A percentile compares a stretch with the other conserved stretches of the same genome.
Conservation (phyloP, 331 rosid species). For the Malus hybrid region DNA sequence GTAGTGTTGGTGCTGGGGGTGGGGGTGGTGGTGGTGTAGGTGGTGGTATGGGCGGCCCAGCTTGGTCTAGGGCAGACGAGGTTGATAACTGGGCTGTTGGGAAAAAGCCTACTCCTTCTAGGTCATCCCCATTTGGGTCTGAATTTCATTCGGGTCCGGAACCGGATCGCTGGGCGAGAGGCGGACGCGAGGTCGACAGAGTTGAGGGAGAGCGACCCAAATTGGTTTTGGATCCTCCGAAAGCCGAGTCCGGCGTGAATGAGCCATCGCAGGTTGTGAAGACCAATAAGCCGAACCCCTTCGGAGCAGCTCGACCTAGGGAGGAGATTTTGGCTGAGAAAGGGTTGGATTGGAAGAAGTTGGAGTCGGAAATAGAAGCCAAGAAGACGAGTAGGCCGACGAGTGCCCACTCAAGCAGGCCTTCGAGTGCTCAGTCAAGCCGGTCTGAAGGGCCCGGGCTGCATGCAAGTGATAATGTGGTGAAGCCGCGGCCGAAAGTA, state of each 20-base stretch:
- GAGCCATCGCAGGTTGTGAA: slow-evolving; percentile 29
- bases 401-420: slow-evolving; percentile 84
- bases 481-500: slow-evolving; percentile 59
- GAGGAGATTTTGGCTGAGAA: slow-evolving; percentile 90
- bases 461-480: slow-evolving; percentile 46
- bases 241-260: slow-evolving; percentile 29
- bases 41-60: background rate
- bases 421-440: slow-evolving; percentile 87
- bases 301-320: slow-evolving; percentile 88
- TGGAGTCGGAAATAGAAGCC: slow-evolving; percentile 72
- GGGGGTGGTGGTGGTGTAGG: slow-evolving; percentile 6
- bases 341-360: slow-evolving; percentile 92
- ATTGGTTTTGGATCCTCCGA: slow-evolving; percentile 70
- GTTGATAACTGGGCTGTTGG: slow-evolving; percentile 70
- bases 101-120: slow-evolving; percentile 50
- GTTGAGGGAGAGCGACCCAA: slow-evolving; percentile 67
- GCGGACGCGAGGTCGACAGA: slow-evolving; percentile 35
- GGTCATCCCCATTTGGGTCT: slow-evolving; percentile 70
- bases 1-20: slow-evolving; percentile 28
- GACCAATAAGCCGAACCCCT: slow-evolving; percentile 67
- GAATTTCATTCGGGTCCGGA: slow-evolving; percentile 57
- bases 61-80: slow-evolving; percentile 66
- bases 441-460: slow-evolving; percentile 66
- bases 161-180: slow-evolving; percentile 75
- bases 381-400: slow-evolving; percentile 81